Percentiles rank a stretch among this genome's conserved stretches.
Evolutionary conservation across 1,284 basidiomycete species (phyloP).

Genomic region (Ganoderma lingzhi): DNA sequence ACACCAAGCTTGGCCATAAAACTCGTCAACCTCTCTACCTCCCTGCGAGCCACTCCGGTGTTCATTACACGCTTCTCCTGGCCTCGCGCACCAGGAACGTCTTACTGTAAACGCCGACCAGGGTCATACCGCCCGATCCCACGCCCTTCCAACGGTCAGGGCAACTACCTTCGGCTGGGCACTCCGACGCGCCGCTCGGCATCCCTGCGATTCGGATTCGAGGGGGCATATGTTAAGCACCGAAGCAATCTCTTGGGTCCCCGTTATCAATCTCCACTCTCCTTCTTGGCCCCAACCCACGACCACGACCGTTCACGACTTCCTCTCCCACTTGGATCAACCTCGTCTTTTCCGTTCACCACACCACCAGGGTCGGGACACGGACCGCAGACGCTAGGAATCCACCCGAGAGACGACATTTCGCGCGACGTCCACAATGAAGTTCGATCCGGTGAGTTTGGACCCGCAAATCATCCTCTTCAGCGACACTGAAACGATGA

Average conservation of each 20-base stretch:
- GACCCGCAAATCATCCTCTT: background rate
- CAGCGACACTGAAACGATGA: background rate
- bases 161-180: slow-evolving; percentile 28
- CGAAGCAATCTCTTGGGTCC: slow-evolving; percentile 24
- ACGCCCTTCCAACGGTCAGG: too few species aligned
- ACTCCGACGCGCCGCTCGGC: slow-evolving; percentile 34
- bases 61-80: slow-evolving; percentile 1
- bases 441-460: slow-evolving; percentile 36
- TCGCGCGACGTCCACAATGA: slow-evolving; percentile 27
- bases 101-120: slow-evolving; percentile 22
- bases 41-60: background rate
- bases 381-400: slow-evolving; percentile 17
- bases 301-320: slow-evolving; percentile 28
- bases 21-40: slow-evolving; percentile 9
- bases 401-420: slow-evolving; percentile 21
- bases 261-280: slow-evolving; percentile 34
- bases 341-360: slow-evolving; percentile 10
- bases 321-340: background rate
- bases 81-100: slow-evolving; percentile 3
- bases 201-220: slow-evolving; percentile 15
- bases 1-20: slow-evolving; percentile 14
- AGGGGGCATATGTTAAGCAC: slow-evolving; percentile 24
- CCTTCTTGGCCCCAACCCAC: slow-evolving; percentile 10
- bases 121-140: slow-evolving; percentile 6
- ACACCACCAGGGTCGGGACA: slow-evolving; percentile 9